A percentile compares a stretch with the other conserved stretches of the same genome.
These are phyloP conservation scores for Mentha longifolia DNA, from an alignment of 257 asterid genomes.

Conservation along the genomic window DNA sequence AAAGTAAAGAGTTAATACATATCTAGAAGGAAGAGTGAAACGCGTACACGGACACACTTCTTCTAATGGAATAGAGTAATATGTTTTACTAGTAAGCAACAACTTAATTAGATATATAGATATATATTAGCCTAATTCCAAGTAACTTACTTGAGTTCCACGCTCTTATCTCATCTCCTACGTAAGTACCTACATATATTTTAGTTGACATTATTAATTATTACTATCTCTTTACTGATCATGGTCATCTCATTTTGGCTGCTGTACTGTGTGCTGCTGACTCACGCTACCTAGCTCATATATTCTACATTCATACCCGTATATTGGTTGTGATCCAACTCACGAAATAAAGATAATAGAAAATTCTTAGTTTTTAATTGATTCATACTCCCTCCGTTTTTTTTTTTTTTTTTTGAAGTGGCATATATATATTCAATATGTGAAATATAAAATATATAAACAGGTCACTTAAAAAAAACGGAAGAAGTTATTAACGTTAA, in stretches of 20 bases:
- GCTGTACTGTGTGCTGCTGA: not conserved
- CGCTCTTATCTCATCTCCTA: conserved; percentile 28
- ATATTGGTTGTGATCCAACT: not conserved
- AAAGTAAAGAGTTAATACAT: not conserved
- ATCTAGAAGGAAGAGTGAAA: conserved; percentile 17
- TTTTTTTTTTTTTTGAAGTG: too few species aligned
- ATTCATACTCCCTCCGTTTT: too few species aligned
- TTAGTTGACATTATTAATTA: not conserved
- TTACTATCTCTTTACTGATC: too few species aligned
- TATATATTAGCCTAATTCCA: not conserved
- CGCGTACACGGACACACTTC: not conserved
- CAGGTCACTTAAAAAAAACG: too few species aligned
- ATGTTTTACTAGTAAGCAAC: conserved; percentile 22
- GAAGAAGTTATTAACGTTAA: too few species aligned
- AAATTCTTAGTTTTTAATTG: too few species aligned
- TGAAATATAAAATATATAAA: too few species aligned
- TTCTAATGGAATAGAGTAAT: not conserved
- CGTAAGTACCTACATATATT: not conserved
- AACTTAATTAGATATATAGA: not conserved
- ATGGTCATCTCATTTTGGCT: not conserved
- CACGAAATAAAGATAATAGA: too few species aligned
- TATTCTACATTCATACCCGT: not conserved
- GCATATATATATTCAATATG: too few species aligned
- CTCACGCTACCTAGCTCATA: not conserved
- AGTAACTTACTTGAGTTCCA: conserved; percentile 9